A percentile compares a stretch with the other conserved stretches of the same genome.
Conservation (phyloP, 371 early-diverging fungal genomes). For the Mucor piriformis region DNA sequence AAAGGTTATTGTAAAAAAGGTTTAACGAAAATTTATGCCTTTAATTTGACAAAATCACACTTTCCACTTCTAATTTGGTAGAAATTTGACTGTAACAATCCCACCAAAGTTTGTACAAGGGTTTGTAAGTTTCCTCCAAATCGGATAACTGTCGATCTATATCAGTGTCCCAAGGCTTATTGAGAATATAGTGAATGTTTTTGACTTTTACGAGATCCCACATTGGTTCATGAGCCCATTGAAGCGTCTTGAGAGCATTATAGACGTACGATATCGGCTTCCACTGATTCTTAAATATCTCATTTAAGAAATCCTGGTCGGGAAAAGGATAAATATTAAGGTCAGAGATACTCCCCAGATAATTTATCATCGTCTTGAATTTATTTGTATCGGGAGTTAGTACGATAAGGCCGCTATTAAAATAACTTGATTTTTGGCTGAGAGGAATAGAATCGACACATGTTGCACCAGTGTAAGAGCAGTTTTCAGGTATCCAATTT, state of each 20-base stretch:
- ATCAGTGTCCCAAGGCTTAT: slow-evolving; percentile 40
- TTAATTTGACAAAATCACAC: background rate
- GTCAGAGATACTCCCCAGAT: slow-evolving; percentile 26
- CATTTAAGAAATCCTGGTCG: slow-evolving; percentile 63
- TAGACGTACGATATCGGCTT: slow-evolving; percentile 46
- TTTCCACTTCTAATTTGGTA: background rate
- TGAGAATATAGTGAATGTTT: slow-evolving; percentile 40
- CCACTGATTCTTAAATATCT: slow-evolving; percentile 45
- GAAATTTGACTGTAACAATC: slow-evolving; percentile 2
- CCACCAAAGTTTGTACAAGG: slow-evolving; percentile 42
- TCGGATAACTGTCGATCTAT: slow-evolving; percentile 13
- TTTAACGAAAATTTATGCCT: background rate
- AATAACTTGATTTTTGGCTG: slow-evolving; percentile 31
- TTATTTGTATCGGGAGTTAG: slow-evolving; percentile 37
- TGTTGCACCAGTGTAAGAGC: slow-evolving; percentile 40
- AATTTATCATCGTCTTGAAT: slow-evolving; percentile 31
- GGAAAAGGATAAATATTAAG: slow-evolving; percentile 46
- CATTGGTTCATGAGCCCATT: slow-evolving; percentile 42
- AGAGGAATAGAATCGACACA: slow-evolving; percentile 1
- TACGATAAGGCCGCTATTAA: slow-evolving; percentile 59
- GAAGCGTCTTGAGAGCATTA: slow-evolving; percentile 60
- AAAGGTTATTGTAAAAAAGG: background rate
- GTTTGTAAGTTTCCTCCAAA: slow-evolving; percentile 20
- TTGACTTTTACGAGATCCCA: slow-evolving; percentile 42
- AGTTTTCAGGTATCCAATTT: slow-evolving; percentile 51